Evolutionary conservation across 257 asterid species (phyloP).

Genomic region (Rehmannia glutinosa): DNA sequence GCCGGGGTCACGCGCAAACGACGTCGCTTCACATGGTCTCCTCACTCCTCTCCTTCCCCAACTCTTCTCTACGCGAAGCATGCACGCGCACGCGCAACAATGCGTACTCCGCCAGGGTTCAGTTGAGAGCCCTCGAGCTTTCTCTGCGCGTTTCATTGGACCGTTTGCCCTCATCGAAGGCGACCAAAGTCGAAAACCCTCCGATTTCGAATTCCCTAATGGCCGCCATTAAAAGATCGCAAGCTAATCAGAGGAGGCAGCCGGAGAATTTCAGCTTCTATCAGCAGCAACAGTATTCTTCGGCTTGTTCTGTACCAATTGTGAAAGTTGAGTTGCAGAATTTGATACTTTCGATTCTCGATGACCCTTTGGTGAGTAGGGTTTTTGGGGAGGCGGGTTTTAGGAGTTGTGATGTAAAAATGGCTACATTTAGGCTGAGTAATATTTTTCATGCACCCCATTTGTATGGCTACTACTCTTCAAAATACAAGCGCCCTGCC

Average conservation of each 20-base stretch:
- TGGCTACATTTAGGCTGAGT: slow-evolving; percentile 49
- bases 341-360: slow-evolving; percentile 55
- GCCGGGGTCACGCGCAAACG: slow-evolving; percentile 74
- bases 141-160: slow-evolving; percentile 54
- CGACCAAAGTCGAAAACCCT: slow-evolving; percentile 42
- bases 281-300: slow-evolving; percentile 33
- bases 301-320: slow-evolving; percentile 30
- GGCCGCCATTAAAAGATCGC: slow-evolving; percentile 77
- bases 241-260: slow-evolving; percentile 65
- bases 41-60: slow-evolving; percentile 49
- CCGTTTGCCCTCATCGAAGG: slow-evolving; percentile 42
- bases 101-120: slow-evolving; percentile 49
- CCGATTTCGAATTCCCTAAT: slow-evolving; percentile 68
- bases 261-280: slow-evolving; percentile 54
- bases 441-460: slow-evolving; percentile 29
- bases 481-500: slow-evolving; percentile 36
- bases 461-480: slow-evolving; percentile 32
- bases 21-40: slow-evolving; percentile 72
- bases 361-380: slow-evolving; percentile 73
- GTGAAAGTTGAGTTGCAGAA: slow-evolving; percentile 69
- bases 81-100: slow-evolving; percentile 49
- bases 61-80: slow-evolving; percentile 61
- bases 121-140: slow-evolving; percentile 75
- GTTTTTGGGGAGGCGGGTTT: slow-evolving; percentile 77
- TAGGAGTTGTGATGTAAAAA: slow-evolving; percentile 57